Conservation (phyloP, 441 rosid genomes). For the Adansonia rubrostipa region DNA sequence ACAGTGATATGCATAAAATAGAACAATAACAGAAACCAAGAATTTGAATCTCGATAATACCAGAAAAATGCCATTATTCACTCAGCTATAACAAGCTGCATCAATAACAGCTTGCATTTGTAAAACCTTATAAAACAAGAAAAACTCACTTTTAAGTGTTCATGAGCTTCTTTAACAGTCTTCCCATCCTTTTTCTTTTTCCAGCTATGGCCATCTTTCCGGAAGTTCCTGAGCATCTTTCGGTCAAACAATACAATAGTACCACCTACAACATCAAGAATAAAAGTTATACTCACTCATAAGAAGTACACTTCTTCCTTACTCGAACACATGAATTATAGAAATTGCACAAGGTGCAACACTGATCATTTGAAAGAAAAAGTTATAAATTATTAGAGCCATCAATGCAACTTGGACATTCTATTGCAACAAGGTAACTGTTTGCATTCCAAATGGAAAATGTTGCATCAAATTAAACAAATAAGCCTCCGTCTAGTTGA, state of each 20-base stretch:
- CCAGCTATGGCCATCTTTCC: slow-evolving; percentile 98
- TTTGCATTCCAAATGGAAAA: neutral
- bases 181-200: slow-evolving; percentile 98
- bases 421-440: neutral
- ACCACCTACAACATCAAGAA: slow-evolving; percentile 68
- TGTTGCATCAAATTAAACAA: neutral
- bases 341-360: neutral
- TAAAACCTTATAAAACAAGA: slow-evolving; percentile 22
- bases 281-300: slow-evolving; percentile 8
- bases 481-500: neutral
- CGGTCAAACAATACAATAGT: slow-evolving; percentile 80
- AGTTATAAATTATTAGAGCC: neutral
- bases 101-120: slow-evolving; percentile 8
- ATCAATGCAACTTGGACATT: neutral
- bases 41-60: neutral
- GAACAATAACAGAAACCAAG: neutral
- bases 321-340: neutral
- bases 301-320: neutral
- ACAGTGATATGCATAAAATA: neutral
- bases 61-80: slow-evolving; percentile 2
- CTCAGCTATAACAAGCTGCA: slow-evolving; percentile 15
- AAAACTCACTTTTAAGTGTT: slow-evolving; percentile 84
- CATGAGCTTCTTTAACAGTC: slow-evolving; percentile 98
- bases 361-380: neutral
- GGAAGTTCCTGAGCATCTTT: slow-evolving; percentile 93